phyloP scores from a whole-genome alignment of 805 yeast genomes.

The Cyberlindnera euphorbiae region DNA sequence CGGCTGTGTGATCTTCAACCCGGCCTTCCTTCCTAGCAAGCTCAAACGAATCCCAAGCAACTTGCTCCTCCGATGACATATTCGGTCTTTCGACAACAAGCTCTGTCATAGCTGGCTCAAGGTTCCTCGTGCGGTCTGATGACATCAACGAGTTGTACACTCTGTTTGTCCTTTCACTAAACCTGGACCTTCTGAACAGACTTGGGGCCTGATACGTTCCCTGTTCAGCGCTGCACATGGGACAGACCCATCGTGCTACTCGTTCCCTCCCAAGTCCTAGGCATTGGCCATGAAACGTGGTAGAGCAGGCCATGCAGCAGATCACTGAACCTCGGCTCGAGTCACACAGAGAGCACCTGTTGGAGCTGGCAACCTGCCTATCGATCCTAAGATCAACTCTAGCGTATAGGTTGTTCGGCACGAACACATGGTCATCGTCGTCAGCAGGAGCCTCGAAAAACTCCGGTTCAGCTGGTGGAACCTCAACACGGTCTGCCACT shows the following conservation, averaged over 20 bases:
- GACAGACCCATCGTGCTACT: conserved; percentile 40
- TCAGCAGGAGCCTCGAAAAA: conserved; percentile 15
- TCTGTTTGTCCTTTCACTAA: conserved; percentile 26
- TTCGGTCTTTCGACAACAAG: conserved; percentile 10
- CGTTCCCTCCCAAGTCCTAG: conserved; percentile 28
- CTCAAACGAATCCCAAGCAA: conserved; percentile 24
- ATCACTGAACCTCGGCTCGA: conserved; percentile 15
- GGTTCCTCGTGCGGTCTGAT: conserved; percentile 4
- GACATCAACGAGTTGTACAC: conserved; percentile 20
- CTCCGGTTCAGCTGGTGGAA: conserved; percentile 10
- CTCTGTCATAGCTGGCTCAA: conserved; percentile 5
- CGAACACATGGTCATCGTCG: conserved; percentile 3
- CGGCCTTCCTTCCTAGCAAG: conserved; percentile 10
- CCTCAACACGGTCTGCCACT: conserved; percentile 13
- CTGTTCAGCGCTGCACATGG: conserved; percentile 44
- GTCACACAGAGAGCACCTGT: conserved; percentile 24
- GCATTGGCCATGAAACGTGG: conserved; percentile 37
- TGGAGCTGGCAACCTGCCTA: conserved; percentile 19
- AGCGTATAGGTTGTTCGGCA: conserved; percentile 4
- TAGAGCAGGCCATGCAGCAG: conserved; percentile 32
- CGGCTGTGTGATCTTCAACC: background rate
- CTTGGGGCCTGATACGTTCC: conserved; percentile 22
- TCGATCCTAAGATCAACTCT: conserved; percentile 17
- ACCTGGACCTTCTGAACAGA: conserved; percentile 22
- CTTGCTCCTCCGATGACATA: conserved; percentile 20